Evolutionary conservation across 2,329 filamentous ascomycete species (phyloP).

Genomic region (Leptosphaerulina australis): DNA sequence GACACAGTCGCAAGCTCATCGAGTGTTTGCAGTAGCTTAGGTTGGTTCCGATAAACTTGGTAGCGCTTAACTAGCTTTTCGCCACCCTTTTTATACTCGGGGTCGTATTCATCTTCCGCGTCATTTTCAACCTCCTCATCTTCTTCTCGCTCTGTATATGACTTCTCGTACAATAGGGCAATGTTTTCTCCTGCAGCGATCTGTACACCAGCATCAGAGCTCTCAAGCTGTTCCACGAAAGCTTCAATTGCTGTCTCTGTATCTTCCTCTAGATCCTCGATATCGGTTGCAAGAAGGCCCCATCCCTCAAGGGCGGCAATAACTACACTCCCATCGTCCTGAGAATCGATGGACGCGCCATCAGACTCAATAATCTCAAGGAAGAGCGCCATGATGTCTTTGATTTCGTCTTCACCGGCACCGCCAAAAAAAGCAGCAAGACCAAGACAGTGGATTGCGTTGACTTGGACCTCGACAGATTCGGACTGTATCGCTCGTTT

Average conservation of each 20-base stretch:
- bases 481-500: slow-evolving; percentile 70
- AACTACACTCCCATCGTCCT: slow-evolving; percentile 73
- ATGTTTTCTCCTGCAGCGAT: slow-evolving; percentile 80
- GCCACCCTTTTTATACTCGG: slow-evolving; percentile 35
- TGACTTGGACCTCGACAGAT: slow-evolving; percentile 67
- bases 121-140: slow-evolving; percentile 60
- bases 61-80: slow-evolving; percentile 65
- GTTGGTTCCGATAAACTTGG: slow-evolving; percentile 68
- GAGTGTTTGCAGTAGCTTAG: slow-evolving; percentile 65
- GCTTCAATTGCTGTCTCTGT: slow-evolving; percentile 77
- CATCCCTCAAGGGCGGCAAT: slow-evolving; percentile 77
- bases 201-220: slow-evolving; percentile 73
- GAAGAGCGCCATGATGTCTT: slow-evolving; percentile 75
- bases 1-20: slow-evolving; percentile 65
- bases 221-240: slow-evolving; percentile 85
- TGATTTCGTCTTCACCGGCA: slow-evolving; percentile 68
- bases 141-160: slow-evolving; percentile 63
- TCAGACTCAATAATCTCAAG: slow-evolving; percentile 81
- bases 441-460: slow-evolving; percentile 74
- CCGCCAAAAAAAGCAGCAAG: slow-evolving; percentile 78
- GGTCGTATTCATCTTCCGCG: slow-evolving; percentile 55
- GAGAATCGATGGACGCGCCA: slow-evolving; percentile 72
- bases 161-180: slow-evolving; percentile 80
- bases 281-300: slow-evolving; percentile 77
- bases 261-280: slow-evolving; percentile 74